Evolutionary conservation across 2,329 filamentous ascomycete genomes (phyloP), one percentile per base, ranked within the genome.

Genomic region (Thelonectria discophora): DNA sequence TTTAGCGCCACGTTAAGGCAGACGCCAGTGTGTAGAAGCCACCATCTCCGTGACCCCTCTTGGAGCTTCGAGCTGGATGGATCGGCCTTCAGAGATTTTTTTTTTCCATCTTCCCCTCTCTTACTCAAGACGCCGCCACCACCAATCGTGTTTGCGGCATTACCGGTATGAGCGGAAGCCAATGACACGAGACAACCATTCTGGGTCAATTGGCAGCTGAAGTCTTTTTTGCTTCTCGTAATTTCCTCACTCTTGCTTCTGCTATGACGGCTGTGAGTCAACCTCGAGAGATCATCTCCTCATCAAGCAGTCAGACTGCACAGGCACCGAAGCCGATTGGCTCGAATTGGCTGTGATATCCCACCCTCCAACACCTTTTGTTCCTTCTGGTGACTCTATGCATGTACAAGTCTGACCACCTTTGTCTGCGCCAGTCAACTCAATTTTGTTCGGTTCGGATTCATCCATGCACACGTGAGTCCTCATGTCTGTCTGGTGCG

Each of bases 1-100:
- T 39, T 52, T 72, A 72, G 69, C 69, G 69, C 56, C 43, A 67
- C 63, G 55, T 64, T 67, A 69, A 72, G 65, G 55, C 65, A 60
- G 51, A 61, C 65, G 53, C 63, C 57, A 52, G 56, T 51, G 32
- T 69, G 15, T 42, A 21, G 63, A 57, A 51, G 62, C 47, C 52
- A 59, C 46, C 48, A 40, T 58, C 17, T 49, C 34, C 37, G 13
- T 30, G 43, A 59, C 55, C 68, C 65, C 63, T 70, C 59, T 34
- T 63, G 40, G 45, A 48, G 53, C 43, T 43, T 57, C 6, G 46
- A 32, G 30, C 30, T 39, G 13, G 39, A 27, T 52, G 30, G 50
- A 69, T 62, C 48, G 17, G 55, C 57, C 47, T 50, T 54, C 24
- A 40, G 30, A 55, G 34, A 53, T 57, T 48, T 57, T 62, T 67